Evolutionary conservation across 139 green algal species (phyloP).

Genomic region (Deuterostichococcus epilithicus): DNA sequence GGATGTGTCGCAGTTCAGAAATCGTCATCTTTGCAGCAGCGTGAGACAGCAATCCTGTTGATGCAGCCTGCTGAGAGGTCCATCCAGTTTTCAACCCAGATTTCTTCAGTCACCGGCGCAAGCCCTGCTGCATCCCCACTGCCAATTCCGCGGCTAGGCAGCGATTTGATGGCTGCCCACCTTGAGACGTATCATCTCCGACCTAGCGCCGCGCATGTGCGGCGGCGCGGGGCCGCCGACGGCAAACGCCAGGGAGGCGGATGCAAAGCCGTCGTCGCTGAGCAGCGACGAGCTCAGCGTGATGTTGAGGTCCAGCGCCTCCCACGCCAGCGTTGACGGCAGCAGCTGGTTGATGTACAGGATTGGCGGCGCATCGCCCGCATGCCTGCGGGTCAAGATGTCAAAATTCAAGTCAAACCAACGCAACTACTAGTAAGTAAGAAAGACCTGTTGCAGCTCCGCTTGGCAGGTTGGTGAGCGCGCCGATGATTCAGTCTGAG

Average conservation of each 20-base stretch:
- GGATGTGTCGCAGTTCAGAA: too few relatives aligned
- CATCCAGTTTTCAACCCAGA: too few relatives aligned
- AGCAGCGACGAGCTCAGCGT: slow-evolving; percentile 9
- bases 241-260: background rate
- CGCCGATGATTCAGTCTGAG: background rate
- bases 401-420: background rate
- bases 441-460: too few relatives aligned
- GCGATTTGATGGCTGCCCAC: background rate
- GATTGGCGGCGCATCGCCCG: background rate
- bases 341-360: slow-evolving; percentile 42
- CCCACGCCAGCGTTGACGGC: slow-evolving; percentile 22
- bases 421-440: background rate
- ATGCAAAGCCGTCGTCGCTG: slow-evolving; percentile 2
- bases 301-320: slow-evolving; percentile 10
- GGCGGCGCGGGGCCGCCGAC: background rate
- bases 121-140: too few relatives aligned
- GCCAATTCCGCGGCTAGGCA: too few relatives aligned
- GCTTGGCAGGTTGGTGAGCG: background rate
- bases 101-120: too few relatives aligned
- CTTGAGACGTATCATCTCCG: background rate
- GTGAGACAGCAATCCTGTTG: too few relatives aligned
- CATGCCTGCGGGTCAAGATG: background rate
- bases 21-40: too few relatives aligned
- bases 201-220: background rate
- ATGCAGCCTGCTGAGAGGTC: too few relatives aligned